A percentile compares a stretch with the other conserved stretches of the same genome.
Evolutionary conservation across 2,329 filamentous ascomycete genomes (phyloP).

Genomic region (Westerdykella ornata): DNA sequence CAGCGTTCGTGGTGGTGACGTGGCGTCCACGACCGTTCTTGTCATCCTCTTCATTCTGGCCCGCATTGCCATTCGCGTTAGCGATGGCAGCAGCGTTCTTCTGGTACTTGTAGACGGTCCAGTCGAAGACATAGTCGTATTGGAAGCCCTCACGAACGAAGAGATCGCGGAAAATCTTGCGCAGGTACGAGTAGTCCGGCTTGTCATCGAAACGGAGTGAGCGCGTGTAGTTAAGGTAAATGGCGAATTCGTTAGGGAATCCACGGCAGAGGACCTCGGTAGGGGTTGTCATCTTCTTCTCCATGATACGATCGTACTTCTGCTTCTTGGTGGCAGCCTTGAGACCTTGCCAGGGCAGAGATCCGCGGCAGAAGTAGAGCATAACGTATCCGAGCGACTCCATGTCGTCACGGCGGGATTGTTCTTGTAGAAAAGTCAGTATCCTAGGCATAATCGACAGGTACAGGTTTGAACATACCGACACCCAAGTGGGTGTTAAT

Average conservation of each 20-base stretch:
- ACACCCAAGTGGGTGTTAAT: conserved; percentile 99
- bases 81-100: conserved; percentile 96
- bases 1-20: conserved; percentile 56
- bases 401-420: conserved; percentile 99
- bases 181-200: conserved; percentile 98
- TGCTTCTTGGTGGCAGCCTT: conserved; percentile 99
- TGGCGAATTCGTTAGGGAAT: conserved; percentile 98
- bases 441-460: background rate
- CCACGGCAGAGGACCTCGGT: conserved; percentile 98
- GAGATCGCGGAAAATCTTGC: conserved; percentile 99
- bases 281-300: conserved; percentile 99
- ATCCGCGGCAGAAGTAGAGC: conserved; percentile 99
- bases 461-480: conserved; percentile 47
- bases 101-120: conserved; percentile 99
- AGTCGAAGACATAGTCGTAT: conserved; percentile 99
- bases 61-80: conserved; percentile 63
- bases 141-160: conserved; percentile 99
- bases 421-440: conserved; percentile 57
- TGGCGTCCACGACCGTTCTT: conserved; percentile 57
- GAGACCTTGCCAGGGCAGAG: conserved; percentile 95
- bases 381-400: conserved; percentile 98
- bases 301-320: conserved; percentile 99
- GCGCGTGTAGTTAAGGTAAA: conserved; percentile 98
- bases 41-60: conserved; percentile 65
- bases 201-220: conserved; percentile 99